phyloP scores from a whole-genome alignment of 2,329 filamentous ascomycete genomes.

The Leptosphaerulina australis region DNA sequence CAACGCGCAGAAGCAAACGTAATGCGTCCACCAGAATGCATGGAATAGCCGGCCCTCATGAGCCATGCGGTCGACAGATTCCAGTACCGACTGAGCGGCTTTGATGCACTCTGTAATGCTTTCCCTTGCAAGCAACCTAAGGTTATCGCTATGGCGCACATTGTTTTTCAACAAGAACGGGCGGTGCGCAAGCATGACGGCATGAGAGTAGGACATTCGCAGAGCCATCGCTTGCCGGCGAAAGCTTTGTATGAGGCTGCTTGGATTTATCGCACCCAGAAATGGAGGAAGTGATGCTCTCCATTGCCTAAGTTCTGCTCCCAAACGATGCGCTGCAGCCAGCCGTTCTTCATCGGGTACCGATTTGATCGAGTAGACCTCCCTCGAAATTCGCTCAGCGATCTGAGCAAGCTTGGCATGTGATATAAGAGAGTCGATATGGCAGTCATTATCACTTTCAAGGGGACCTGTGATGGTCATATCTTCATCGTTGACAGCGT shows the following conservation, averaged over 20 bases:
- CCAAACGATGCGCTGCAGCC: slow-evolving; percentile 48
- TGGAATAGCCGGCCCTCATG: slow-evolving; percentile 49
- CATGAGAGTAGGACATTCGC: slow-evolving; percentile 43
- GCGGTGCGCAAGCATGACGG: slow-evolving; percentile 45
- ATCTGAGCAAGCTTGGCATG: slow-evolving; percentile 52
- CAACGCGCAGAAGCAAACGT: slow-evolving; percentile 58
- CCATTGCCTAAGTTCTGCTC: slow-evolving; percentile 46
- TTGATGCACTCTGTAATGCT: slow-evolving; percentile 53
- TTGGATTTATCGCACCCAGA: slow-evolving; percentile 53
- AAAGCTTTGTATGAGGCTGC: slow-evolving; percentile 55
- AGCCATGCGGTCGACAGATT: slow-evolving; percentile 49
- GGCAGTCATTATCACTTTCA: slow-evolving; percentile 51
- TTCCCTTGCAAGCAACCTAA: slow-evolving; percentile 41
- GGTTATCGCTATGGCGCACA: slow-evolving; percentile 25
- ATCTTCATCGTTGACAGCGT: slow-evolving; percentile 62
- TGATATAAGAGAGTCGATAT: slow-evolving; percentile 57
- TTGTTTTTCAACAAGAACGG: slow-evolving; percentile 37
- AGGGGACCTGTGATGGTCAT: slow-evolving; percentile 54
- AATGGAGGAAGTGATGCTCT: slow-evolving; percentile 50
- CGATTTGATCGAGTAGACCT: slow-evolving; percentile 42
- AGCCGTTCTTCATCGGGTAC: slow-evolving; percentile 48
- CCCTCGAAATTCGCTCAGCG: slow-evolving; percentile 38
- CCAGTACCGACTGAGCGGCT: slow-evolving; percentile 50
- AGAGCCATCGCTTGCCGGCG: slow-evolving; percentile 42
- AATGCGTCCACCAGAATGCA: slow-evolving; percentile 58